phyloP scores from a whole-genome alignment of 306 rosid species.

The Fragaria ananassa region DNA sequence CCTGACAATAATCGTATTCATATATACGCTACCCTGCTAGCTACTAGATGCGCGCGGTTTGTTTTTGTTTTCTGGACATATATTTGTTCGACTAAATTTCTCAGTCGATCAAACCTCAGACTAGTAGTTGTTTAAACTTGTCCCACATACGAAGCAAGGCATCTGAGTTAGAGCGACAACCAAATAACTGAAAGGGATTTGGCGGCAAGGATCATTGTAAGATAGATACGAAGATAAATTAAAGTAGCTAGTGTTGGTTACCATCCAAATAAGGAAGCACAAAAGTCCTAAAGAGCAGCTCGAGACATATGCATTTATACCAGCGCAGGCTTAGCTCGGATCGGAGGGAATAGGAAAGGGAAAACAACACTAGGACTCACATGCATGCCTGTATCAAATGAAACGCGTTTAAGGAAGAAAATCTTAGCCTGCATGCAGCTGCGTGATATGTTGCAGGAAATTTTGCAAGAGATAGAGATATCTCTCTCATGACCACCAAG shows the following conservation, averaged over 20 bases:
- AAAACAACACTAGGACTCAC: background rate
- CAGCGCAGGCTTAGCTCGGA: background rate
- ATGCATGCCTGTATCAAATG: background rate
- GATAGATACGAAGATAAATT: background rate
- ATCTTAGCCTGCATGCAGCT: background rate
- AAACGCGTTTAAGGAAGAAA: background rate
- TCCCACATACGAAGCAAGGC: background rate
- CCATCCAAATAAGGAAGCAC: slow-evolving; percentile 10
- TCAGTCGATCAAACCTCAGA: background rate
- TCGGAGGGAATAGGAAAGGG: background rate
- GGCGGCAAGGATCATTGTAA: background rate
- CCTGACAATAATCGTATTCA: background rate
- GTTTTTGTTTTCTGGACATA: background rate
- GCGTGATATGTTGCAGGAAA: slow-evolving; percentile 1
- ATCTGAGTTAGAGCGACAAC: background rate
- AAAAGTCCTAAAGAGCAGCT: slow-evolving; percentile 19
- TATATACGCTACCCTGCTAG: background rate
- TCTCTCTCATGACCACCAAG: background rate
- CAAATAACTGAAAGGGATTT: background rate
- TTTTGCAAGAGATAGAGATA: background rate
- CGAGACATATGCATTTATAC: background rate
- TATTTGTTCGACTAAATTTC: background rate
- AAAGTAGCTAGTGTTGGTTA: background rate
- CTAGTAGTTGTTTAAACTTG: background rate
- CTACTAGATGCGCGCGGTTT: background rate